Evolutionary conservation across 2,329 filamentous ascomycete genomes (phyloP).

Genomic region (Ceratocystis ficicola): DNA sequence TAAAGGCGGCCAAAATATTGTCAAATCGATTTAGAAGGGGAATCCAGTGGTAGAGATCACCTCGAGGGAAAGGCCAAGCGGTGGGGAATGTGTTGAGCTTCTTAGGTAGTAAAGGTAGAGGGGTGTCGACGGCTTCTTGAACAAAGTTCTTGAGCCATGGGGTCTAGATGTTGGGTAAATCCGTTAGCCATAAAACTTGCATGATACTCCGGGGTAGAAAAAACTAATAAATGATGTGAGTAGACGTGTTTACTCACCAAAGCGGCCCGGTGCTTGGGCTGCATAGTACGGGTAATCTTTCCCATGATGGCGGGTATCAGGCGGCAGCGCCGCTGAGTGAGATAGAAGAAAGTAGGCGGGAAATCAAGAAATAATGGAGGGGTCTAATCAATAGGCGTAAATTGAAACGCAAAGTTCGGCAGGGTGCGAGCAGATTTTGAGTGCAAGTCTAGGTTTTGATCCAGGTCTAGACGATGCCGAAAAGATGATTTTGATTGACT

Average conservation of each 20-base stretch:
- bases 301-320: constrained; percentile 43
- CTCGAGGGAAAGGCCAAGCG: constrained; percentile 88
- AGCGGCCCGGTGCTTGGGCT: constrained; percentile 54
- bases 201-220: not conserved
- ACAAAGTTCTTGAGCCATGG: constrained; percentile 78
- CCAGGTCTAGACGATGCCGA: not conserved
- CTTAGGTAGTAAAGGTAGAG: constrained; percentile 64
- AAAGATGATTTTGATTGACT: not conserved
- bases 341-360: not conserved
- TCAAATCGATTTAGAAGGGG: constrained; percentile 88
- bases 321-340: constrained; percentile 20
- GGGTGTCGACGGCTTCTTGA: constrained; percentile 51
- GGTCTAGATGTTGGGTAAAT: constrained; percentile 45
- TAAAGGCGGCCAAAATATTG: constrained; percentile 70
- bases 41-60: constrained; percentile 98
- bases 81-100: constrained; percentile 71
- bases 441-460: not conserved
- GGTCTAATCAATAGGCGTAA: not conserved
- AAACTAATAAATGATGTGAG: not conserved
- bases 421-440: not conserved
- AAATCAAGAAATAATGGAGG: not conserved
- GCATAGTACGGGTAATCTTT: constrained; percentile 56
- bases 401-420: not conserved
- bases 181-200: constrained; percentile 2
- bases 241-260: constrained; percentile 39